These are phyloP conservation scores for Rhizopogon vinicolor DNA, from an alignment of 768 basidiomycete species.

Conservation along the genomic window DNA sequence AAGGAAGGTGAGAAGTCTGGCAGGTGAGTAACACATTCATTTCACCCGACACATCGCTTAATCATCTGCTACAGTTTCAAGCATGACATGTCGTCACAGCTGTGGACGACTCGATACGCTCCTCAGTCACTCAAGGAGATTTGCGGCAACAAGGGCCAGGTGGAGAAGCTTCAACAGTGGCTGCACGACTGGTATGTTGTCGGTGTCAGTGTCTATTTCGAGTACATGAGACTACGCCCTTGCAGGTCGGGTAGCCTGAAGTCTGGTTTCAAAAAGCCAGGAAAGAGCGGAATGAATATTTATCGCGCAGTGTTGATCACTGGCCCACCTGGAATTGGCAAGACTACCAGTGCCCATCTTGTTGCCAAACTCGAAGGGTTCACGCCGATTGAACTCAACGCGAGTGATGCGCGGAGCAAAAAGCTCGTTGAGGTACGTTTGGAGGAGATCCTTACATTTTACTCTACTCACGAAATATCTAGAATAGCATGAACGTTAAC, in stretches of 20 bases:
- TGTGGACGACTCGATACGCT: constrained; percentile 97
- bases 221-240: not conserved
- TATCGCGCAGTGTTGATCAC: constrained; percentile 88
- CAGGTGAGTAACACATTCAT: constrained; percentile 10
- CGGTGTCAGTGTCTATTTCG: not conserved
- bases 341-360: constrained; percentile 94
- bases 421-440: constrained; percentile 84
- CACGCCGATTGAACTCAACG: constrained; percentile 93
- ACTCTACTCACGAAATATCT: not conserved
- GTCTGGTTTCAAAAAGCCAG: constrained; percentile 87
- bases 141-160: constrained; percentile 90
- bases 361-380: constrained; percentile 89
- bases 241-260: constrained; percentile 71
- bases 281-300: constrained; percentile 82
- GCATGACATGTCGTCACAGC: constrained; percentile 52
- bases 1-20: constrained; percentile 21
- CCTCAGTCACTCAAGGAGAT: constrained; percentile 85
- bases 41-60: not conserved
- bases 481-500: constrained; percentile 89
- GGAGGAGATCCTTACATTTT: not conserved
- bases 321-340: constrained; percentile 95
- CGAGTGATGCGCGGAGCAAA: constrained; percentile 93
- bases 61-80: constrained; percentile 20
- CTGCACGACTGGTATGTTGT: constrained; percentile 73
- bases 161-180: constrained; percentile 89